phyloP scores from a whole-genome alignment of 1,284 basidiomycete genomes.

The Caloboletus firmus region DNA sequence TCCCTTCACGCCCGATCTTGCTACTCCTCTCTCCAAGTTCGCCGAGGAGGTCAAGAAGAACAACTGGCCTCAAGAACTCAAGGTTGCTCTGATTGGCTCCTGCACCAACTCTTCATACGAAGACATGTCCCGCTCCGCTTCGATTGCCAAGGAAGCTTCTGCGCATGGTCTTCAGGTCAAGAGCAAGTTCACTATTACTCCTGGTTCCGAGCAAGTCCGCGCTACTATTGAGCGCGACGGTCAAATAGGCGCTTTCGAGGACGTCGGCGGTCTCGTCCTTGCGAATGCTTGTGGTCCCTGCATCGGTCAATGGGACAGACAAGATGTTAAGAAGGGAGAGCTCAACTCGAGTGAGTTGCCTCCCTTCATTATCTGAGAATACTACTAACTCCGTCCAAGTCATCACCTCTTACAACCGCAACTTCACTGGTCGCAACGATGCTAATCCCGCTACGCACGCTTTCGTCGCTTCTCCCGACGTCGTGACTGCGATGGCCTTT shows the following conservation, averaged over 20 bases:
- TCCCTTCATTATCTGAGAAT: background rate
- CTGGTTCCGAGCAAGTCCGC: constrained; percentile 97
- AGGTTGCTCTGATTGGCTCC: constrained; percentile 96
- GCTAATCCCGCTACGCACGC: constrained; percentile 99
- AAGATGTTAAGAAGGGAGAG: constrained; percentile 96
- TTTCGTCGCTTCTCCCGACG: constrained; percentile 96
- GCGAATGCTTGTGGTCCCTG: constrained; percentile 99
- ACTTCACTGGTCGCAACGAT: constrained; percentile 99
- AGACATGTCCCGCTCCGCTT: constrained; percentile 98
- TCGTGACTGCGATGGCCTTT: constrained; percentile 97
- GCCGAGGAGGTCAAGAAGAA: constrained; percentile 92
- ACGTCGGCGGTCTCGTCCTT: constrained; percentile 88
- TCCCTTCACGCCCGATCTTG: constrained; percentile 95
- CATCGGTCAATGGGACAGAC: constrained; percentile 99
- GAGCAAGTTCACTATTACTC: constrained; percentile 97
- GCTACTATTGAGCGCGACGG: constrained; percentile 98
- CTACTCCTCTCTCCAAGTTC: constrained; percentile 96
- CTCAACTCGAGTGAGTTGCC: constrained; percentile 83
- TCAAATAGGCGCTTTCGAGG: constrained; percentile 85
- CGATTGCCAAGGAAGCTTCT: constrained; percentile 88
- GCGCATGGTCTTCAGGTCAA: constrained; percentile 87
- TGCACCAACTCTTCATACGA: constrained; percentile 99
- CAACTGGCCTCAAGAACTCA: constrained; percentile 95
- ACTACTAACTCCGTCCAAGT: constrained; percentile 47
- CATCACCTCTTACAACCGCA: constrained; percentile 99